These are phyloP conservation scores for Kluyveromyces aestuarii DNA, from an alignment of 805 yeast genomes.

Conservation along the genomic window DNA sequence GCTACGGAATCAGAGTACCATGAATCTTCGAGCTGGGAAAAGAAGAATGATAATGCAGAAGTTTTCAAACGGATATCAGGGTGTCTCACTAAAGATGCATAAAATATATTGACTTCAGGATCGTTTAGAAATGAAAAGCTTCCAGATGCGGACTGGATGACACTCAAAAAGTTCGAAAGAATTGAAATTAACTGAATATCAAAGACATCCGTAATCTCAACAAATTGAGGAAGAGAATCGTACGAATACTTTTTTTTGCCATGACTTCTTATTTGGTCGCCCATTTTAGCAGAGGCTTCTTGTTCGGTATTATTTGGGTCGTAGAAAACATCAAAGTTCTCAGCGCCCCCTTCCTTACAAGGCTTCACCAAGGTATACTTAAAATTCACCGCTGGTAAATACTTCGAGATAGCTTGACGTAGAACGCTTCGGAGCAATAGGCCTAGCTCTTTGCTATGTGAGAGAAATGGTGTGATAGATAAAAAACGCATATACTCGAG, in stretches of 20 bases:
- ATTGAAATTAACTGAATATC: conserved; percentile 1
- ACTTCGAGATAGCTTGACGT: background rate
- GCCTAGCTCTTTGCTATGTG: background rate
- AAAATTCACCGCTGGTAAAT: background rate
- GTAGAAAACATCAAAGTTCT: background rate
- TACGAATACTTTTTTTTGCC: background rate
- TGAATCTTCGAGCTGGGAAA: conserved; percentile 1
- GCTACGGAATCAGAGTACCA: background rate
- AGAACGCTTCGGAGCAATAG: background rate
- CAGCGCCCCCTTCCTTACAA: background rate
- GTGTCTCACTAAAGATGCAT: conserved; percentile 2
- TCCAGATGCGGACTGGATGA: background rate
- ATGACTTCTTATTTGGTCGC: background rate
- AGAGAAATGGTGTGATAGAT: background rate
- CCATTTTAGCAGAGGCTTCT: background rate
- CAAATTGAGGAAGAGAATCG: background rate
- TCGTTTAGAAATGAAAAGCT: background rate
- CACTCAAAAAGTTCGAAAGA: conserved; percentile 1
- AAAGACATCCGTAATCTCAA: background rate
- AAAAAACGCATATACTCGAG: conserved; percentile 1
- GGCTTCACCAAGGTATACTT: conserved; percentile 1
- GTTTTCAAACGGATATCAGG: conserved; percentile 2
- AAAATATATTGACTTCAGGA: background rate
- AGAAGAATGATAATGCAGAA: conserved; percentile 3
- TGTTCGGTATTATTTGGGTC: background rate